Evolutionary conservation across 177 flowering plant species (phyloP).

Genomic region (Vitis hybrid): DNA sequence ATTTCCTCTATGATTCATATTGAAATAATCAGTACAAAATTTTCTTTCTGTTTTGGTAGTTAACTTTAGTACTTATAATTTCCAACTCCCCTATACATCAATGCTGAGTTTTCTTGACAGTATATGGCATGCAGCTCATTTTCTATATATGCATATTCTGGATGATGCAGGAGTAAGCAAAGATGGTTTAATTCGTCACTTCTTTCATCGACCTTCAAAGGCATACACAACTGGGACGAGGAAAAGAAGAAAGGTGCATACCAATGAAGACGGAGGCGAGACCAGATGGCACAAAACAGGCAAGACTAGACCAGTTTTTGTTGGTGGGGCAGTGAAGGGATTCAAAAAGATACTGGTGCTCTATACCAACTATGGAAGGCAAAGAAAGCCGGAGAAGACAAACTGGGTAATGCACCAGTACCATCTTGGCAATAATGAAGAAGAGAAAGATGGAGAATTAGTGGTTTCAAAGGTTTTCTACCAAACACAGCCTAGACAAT

Average conservation of each 20-base stretch:
- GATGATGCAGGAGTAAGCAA: constrained; percentile 63
- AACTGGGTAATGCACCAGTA: constrained; percentile 98
- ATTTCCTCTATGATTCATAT: too few species aligned
- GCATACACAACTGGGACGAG: constrained; percentile 92
- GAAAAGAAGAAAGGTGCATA: constrained; percentile 77
- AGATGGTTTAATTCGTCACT: constrained; percentile 79
- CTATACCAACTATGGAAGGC: constrained; percentile 85
- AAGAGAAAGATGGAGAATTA: constrained; percentile 85
- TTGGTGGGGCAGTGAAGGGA: constrained; percentile 49
- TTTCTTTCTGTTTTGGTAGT: too few species aligned
- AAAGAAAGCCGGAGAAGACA: constrained; percentile 82
- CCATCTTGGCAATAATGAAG: constrained; percentile 76
- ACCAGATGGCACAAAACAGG: constrained; percentile 97
- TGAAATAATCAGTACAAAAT: too few species aligned
- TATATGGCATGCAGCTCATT: too few species aligned
- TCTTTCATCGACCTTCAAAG: constrained; percentile 87
- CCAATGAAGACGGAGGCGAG: constrained; percentile 72
- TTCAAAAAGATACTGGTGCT: constrained; percentile 85
- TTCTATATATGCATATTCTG: background rate
- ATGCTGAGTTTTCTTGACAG: too few species aligned
- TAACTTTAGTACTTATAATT: too few species aligned
- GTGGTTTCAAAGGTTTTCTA: constrained; percentile 86
- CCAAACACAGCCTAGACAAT: constrained; percentile 90
- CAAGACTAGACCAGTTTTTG: constrained; percentile 70
- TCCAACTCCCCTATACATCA: too few species aligned